Evolutionary conservation across 2,329 filamentous ascomycete genomes (phyloP).

Genomic region (Camillea tinctor): DNA sequence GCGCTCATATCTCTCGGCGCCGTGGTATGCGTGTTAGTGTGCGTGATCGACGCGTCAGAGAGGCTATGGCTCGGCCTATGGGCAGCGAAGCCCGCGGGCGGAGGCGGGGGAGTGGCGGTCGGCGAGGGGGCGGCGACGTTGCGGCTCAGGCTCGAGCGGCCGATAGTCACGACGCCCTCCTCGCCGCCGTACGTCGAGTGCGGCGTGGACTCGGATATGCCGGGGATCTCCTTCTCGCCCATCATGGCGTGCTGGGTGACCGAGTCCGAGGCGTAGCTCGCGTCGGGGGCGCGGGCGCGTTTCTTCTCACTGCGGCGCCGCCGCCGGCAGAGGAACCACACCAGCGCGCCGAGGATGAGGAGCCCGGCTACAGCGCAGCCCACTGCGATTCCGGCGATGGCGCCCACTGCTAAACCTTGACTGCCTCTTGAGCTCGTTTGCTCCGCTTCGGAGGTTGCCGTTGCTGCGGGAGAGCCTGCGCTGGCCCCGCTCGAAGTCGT

Average conservation of each 20-base stretch:
- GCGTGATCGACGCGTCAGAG: neutral
- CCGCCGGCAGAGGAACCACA: slow-evolving; percentile 43
- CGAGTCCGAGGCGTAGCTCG: slow-evolving; percentile 28
- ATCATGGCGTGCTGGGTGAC: slow-evolving; percentile 38
- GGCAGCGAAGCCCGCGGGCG: slow-evolving; percentile 2
- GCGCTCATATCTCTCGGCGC: slow-evolving; percentile 24
- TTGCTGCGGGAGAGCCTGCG: neutral
- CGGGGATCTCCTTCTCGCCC: slow-evolving; percentile 35
- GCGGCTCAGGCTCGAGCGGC: neutral
- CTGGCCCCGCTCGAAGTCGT: slow-evolving; percentile 4
- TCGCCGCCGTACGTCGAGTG: slow-evolving; percentile 17
- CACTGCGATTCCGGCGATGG: slow-evolving; percentile 29
- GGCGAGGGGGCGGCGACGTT: slow-evolving; percentile 22
- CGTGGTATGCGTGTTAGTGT: slow-evolving; percentile 1
- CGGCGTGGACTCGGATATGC: slow-evolving; percentile 13
- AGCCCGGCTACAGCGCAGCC: slow-evolving; percentile 32
- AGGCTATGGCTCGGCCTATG: neutral
- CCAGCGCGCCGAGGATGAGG: slow-evolving; percentile 37
- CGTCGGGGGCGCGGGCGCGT: slow-evolving; percentile 24
- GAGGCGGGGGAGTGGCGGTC: slow-evolving; percentile 10
- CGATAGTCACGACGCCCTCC: slow-evolving; percentile 1
- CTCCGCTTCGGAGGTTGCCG: neutral
- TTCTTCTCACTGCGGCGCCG: slow-evolving; percentile 35
- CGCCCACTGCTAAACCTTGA: slow-evolving; percentile 20
- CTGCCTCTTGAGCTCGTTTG: neutral